Evolutionary conservation across 345 rosid species (phyloP).

Genomic region (Geranium rotundifolium): DNA sequence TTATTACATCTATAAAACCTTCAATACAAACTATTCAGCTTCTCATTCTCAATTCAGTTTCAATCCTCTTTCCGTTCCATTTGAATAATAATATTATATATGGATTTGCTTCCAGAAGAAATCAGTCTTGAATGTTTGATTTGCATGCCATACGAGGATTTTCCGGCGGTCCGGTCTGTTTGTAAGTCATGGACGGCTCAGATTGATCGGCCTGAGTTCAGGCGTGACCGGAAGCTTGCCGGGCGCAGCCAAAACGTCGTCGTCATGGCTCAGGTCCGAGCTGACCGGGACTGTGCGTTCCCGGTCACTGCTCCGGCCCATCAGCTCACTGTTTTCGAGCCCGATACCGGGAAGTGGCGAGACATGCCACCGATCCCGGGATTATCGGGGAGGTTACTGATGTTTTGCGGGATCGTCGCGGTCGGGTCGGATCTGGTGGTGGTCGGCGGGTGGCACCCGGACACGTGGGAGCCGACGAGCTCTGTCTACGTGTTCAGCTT

Average conservation of each 20-base stretch:
- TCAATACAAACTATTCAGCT: too few species aligned
- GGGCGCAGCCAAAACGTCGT: conserved; percentile 33
- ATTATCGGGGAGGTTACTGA: conserved; percentile 34
- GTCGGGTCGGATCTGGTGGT: conserved; percentile 58
- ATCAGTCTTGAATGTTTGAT: conserved; percentile 10
- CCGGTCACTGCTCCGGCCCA: conserved; percentile 18
- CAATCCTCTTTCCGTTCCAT: too few species aligned
- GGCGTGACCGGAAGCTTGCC: conserved; percentile 18
- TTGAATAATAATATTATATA: neutral
- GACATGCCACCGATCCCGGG: conserved; percentile 49
- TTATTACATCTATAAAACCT: neutral
- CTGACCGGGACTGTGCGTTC: neutral
- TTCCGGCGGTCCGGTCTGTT: neutral
- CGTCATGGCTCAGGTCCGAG: conserved; percentile 29
- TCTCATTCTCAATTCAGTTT: neutral
- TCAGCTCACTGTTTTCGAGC: conserved; percentile 35
- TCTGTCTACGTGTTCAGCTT: conserved; percentile 48
- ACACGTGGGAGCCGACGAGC: conserved; percentile 40
- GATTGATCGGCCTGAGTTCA: conserved; percentile 6
- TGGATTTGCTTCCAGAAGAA: conserved; percentile 3
- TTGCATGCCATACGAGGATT: conserved; percentile 1
- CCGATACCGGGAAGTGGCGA: conserved; percentile 40
- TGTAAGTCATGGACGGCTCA: conserved; percentile 10
- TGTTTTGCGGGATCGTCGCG: conserved; percentile 48
- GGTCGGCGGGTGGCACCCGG: conserved; percentile 71